phyloP scores from a whole-genome alignment of 2,329 filamentous ascomycete genomes.

The Aspergillus neoniger region DNA sequence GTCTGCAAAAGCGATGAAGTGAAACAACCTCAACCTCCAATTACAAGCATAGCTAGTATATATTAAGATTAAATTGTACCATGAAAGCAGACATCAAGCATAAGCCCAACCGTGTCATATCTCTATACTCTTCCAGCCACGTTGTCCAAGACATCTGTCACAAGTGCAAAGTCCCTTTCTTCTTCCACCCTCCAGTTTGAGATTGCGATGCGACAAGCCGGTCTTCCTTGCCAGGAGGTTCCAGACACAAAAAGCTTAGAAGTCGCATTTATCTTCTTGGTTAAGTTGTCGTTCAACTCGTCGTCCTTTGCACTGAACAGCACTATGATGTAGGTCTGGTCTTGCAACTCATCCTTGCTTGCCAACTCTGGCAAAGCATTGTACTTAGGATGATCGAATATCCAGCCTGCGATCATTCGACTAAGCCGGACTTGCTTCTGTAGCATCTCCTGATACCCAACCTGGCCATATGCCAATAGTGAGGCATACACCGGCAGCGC shows the following conservation, averaged over 20 bases:
- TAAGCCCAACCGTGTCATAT: too few species aligned
- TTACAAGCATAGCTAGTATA: too few species aligned
- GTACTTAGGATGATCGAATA: slow-evolving; percentile 64
- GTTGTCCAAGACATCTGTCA: slow-evolving; percentile 62
- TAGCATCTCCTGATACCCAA: slow-evolving; percentile 70
- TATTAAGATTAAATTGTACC: too few species aligned
- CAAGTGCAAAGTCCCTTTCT: slow-evolving; percentile 65
- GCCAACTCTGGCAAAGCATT: slow-evolving; percentile 61
- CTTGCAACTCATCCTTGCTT: slow-evolving; percentile 46
- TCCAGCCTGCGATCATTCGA: slow-evolving; percentile 64
- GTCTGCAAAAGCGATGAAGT: too few species aligned
- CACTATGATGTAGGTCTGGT: slow-evolving; percentile 68
- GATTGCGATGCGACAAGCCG: slow-evolving; percentile 80
- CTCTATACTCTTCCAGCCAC: slow-evolving; percentile 39
- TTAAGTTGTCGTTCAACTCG: slow-evolving; percentile 65
- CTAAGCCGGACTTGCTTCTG: slow-evolving; percentile 72
- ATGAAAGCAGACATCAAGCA: too few species aligned
- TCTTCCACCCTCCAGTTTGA: slow-evolving; percentile 80
- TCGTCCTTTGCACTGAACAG: slow-evolving; percentile 73
- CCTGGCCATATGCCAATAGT: slow-evolving; percentile 70
- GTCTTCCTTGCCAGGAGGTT: slow-evolving; percentile 71
- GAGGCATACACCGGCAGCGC: slow-evolving; percentile 87
- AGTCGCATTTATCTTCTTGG: slow-evolving; percentile 70
- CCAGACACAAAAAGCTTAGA: slow-evolving; percentile 80
- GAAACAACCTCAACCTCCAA: too few species aligned